Evolutionary conservation across 1,284 basidiomycete genomes (phyloP).

Genomic region (Cryptococcus sp.): DNA sequence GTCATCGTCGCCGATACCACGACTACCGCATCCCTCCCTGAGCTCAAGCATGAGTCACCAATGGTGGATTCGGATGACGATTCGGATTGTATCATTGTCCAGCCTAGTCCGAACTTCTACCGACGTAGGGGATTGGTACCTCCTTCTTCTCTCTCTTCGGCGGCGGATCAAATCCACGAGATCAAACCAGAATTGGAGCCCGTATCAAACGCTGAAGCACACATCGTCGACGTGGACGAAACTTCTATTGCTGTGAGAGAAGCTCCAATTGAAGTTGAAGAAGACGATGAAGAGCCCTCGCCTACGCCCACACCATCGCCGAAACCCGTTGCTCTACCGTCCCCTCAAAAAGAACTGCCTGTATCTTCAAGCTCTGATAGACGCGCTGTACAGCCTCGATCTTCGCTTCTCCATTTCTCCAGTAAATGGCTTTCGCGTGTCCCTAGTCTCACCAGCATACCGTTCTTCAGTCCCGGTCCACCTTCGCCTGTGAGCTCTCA

Average conservation of each 20-base stretch:
- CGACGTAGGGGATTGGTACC: slow-evolving; percentile 10
- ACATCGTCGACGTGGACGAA: not conserved
- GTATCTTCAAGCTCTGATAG: too few species aligned
- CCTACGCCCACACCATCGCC: not conserved
- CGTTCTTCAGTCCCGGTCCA: slow-evolving; percentile 16
- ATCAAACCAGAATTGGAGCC: too few species aligned
- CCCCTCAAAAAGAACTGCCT: too few species aligned
- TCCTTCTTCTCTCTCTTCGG: not conserved
- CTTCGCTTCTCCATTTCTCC: slow-evolving; percentile 30
- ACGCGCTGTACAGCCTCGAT: not conserved
- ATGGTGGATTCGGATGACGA: slow-evolving; percentile 11
- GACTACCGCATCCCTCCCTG: slow-evolving; percentile 5
- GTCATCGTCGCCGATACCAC: not conserved
- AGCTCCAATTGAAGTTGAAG: not conserved
- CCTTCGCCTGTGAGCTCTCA: not conserved
- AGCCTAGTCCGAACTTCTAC: slow-evolving; percentile 5
- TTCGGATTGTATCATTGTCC: slow-evolving; percentile 15
- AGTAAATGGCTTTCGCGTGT: slow-evolving; percentile 31
- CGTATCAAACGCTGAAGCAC: too few species aligned
- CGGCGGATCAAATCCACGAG: too few species aligned
- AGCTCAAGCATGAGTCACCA: not conserved
- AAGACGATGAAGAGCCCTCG: slow-evolving; percentile 3
- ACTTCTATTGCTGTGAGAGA: not conserved
- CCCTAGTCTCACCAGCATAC: slow-evolving; percentile 18
- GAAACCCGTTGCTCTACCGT: not conserved